These are phyloP conservation scores for Aspergillus funiculosus DNA, from an alignment of 495 filamentous ascomycete species.

Conservation along the genomic window DNA sequence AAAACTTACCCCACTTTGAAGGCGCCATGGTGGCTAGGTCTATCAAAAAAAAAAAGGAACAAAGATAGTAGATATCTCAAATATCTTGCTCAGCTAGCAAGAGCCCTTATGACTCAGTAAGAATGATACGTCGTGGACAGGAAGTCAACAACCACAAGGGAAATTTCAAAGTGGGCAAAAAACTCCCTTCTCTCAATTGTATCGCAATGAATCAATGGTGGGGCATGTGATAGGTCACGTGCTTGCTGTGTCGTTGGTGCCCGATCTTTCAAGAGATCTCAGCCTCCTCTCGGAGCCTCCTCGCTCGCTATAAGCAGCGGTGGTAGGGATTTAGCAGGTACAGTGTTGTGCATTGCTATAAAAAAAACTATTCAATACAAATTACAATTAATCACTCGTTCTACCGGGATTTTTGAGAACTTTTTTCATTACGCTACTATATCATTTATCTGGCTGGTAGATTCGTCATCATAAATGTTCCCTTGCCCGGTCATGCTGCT, in stretches of 20 bases:
- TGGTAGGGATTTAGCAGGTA: too few relatives aligned
- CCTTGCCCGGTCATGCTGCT: constrained; percentile 1
- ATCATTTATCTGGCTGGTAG: constrained; percentile 20
- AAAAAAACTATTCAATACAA: too few relatives aligned
- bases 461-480: constrained; percentile 27
- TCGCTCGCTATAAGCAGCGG: too few relatives aligned
- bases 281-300: too few relatives aligned
- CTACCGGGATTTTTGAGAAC: constrained; percentile 12
- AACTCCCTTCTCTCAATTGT: constrained; percentile 1
- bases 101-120: neutral
- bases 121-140: constrained; percentile 5
- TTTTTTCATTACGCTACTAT: constrained; percentile 26
- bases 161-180: constrained; percentile 13
- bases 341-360: too few relatives aligned
- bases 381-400: too few relatives aligned
- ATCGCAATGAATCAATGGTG: constrained; percentile 17
- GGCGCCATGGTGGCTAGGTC: constrained; percentile 37
- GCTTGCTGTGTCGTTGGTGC: constrained; percentile 7
- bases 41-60: constrained; percentile 14
- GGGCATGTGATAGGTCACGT: constrained; percentile 20
- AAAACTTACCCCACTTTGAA: constrained; percentile 48
- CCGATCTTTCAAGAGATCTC: constrained; percentile 15
- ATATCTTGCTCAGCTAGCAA: neutral
- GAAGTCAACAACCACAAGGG: neutral
- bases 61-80: neutral